Conservation (phyloP, 345 rosid species). For the Salix caprea region DNA sequence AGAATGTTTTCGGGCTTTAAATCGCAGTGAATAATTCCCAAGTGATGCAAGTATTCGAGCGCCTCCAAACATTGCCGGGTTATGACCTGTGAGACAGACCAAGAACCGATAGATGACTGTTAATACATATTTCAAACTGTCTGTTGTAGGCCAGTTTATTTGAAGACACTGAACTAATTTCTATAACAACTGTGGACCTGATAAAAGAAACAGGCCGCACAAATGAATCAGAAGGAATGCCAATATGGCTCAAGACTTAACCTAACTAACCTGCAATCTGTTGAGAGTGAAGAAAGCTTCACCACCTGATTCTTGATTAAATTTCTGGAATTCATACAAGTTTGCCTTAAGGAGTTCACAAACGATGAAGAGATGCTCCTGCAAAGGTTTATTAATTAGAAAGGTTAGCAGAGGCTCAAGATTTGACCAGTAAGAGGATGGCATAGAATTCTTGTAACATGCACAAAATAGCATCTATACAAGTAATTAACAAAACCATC, state of each 20-base stretch:
- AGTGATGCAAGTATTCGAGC: constrained; percentile 61
- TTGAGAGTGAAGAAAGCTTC: constrained; percentile 64
- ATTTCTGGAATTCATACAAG: constrained; percentile 86
- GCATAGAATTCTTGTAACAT: not conserved
- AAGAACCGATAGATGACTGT: not conserved
- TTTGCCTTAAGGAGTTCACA: constrained; percentile 89
- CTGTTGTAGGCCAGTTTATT: not conserved
- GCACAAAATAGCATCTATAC: not conserved
- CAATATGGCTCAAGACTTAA: not conserved
- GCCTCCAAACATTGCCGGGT: constrained; percentile 93
- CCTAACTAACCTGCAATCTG: constrained; percentile 72
- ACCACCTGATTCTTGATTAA: constrained; percentile 75
- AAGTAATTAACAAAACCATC: not conserved
- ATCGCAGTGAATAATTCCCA: constrained; percentile 96
- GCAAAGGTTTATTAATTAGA: constrained; percentile 14
- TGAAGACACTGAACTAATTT: not conserved
- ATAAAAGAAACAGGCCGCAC: not conserved
- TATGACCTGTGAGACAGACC: constrained; percentile 43
- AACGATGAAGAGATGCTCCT: constrained; percentile 96
- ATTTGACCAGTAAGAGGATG: not conserved
- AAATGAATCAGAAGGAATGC: not conserved
- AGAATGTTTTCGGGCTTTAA: constrained; percentile 92
- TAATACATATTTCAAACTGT: not conserved
- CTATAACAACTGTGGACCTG: not conserved
- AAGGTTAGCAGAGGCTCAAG: not conserved